These are phyloP conservation scores for Amanita rubescens DNA, from an alignment of 768 basidiomycete species.

Conservation along the genomic window DNA sequence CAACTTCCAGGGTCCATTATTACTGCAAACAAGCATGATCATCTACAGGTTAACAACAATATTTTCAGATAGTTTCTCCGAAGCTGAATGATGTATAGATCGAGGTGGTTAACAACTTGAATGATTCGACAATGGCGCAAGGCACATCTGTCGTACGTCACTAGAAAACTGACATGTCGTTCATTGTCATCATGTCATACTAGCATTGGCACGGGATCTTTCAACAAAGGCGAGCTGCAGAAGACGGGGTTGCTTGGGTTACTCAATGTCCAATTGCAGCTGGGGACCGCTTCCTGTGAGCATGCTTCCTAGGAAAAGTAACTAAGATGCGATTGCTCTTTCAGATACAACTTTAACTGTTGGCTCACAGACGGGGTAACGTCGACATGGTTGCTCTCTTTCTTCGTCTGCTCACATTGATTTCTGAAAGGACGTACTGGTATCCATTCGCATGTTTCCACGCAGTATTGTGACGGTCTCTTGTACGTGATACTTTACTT, in stretches of 20 bases:
- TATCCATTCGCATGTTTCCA: conserved; percentile 16
- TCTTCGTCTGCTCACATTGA: neutral
- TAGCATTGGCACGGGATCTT: too few relatives aligned
- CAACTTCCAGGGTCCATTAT: conserved; percentile 23
- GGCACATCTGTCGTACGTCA: conserved; percentile 39
- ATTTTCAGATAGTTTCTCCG: neutral
- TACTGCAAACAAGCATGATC: conserved; percentile 20
- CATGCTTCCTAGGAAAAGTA: neutral
- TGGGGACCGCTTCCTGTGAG: conserved; percentile 25
- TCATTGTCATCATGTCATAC: neutral
- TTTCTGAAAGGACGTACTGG: conserved; percentile 16
- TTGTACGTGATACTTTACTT: conserved; percentile 16
- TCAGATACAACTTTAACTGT: conserved; percentile 7
- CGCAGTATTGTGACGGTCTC: conserved; percentile 13
- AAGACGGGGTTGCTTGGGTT: conserved; percentile 42
- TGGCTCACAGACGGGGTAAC: conserved; percentile 1
- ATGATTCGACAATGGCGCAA: conserved; percentile 41
- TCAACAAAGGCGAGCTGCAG: conserved; percentile 28
- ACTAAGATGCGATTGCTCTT: neutral
- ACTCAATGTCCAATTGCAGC: conserved; percentile 33
- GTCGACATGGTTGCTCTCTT: too few relatives aligned
- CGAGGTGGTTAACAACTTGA: conserved; percentile 40
- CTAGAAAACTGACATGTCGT: neutral
- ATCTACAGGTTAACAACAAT: neutral
- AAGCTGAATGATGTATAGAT: conserved; percentile 34